Conservation (phyloP, 2,329 filamentous ascomycete species). For the Pezicula carpinea region DNA sequence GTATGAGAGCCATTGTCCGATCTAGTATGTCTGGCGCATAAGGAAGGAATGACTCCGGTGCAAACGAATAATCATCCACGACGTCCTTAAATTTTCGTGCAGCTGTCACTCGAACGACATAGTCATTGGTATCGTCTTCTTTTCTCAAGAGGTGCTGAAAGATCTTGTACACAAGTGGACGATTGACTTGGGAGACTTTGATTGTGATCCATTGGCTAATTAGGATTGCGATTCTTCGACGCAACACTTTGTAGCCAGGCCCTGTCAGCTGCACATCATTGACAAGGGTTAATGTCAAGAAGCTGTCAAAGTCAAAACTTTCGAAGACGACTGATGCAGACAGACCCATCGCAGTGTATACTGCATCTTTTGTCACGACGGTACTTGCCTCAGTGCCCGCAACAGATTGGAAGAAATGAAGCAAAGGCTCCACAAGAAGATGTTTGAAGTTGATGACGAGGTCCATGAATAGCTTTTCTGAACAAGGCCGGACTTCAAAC, state of each 20-base stretch:
- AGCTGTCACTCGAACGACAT: slow-evolving; percentile 87
- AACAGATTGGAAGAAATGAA: slow-evolving; percentile 78
- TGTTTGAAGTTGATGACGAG: slow-evolving; percentile 85
- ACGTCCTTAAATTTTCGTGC: slow-evolving; percentile 78
- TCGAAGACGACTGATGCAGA: slow-evolving; percentile 72
- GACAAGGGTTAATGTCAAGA: slow-evolving; percentile 71
- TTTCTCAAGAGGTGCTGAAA: slow-evolving; percentile 81
- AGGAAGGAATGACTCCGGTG: slow-evolving; percentile 66
- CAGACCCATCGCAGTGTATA: slow-evolving; percentile 89
- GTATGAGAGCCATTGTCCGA: slow-evolving; percentile 71
- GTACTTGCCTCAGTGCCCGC: slow-evolving; percentile 58
- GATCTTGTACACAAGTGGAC: slow-evolving; percentile 77
- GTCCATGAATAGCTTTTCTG: slow-evolving; percentile 90
- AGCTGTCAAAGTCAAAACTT: slow-evolving; percentile 76
- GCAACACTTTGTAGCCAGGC: slow-evolving; percentile 70
- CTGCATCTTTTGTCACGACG: slow-evolving; percentile 83
- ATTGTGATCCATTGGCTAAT: slow-evolving; percentile 87
- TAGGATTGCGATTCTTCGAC: slow-evolving; percentile 82
- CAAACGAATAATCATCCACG: slow-evolving; percentile 81
- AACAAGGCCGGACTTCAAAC: slow-evolving; percentile 85
- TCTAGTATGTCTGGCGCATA: slow-evolving; percentile 71
- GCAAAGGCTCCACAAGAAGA: slow-evolving; percentile 70
- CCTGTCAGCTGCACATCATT: slow-evolving; percentile 67
- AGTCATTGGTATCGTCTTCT: slow-evolving; percentile 75
- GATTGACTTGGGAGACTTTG: slow-evolving; percentile 63